phyloP scores from a whole-genome alignment of 2,329 filamentous ascomycete species.

The Acrodontium crateriforme region DNA sequence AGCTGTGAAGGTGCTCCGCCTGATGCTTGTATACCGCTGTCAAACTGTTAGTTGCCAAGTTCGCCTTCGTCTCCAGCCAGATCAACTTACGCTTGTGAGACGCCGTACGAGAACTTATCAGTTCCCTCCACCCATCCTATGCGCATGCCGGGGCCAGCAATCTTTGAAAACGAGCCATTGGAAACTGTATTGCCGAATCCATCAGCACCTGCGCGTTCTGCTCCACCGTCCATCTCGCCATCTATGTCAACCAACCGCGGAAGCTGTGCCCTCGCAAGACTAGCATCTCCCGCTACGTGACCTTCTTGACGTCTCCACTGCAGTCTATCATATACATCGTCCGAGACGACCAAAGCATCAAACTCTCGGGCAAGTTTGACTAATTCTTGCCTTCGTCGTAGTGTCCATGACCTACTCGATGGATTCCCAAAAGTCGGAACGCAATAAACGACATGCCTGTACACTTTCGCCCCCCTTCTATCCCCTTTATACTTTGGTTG shows the following conservation, averaged over 20 bases:
- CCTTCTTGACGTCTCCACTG: slow-evolving; percentile 44
- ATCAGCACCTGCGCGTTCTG: slow-evolving; percentile 33
- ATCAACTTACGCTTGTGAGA: slow-evolving; percentile 42
- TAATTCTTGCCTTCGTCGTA: slow-evolving; percentile 51
- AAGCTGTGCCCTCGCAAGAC: slow-evolving; percentile 30
- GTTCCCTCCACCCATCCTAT: slow-evolving; percentile 81
- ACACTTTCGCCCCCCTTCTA: slow-evolving; percentile 56
- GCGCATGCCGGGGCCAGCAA: slow-evolving; percentile 64
- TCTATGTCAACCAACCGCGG: slow-evolving; percentile 73
- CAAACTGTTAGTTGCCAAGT: too few species aligned
- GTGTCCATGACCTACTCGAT: slow-evolving; percentile 66
- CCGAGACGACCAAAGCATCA: slow-evolving; percentile 70
- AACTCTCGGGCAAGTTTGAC: slow-evolving; percentile 63
- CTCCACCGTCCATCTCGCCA: slow-evolving; percentile 45
- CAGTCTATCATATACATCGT: slow-evolving; percentile 91
- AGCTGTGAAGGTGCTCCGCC: slow-evolving; percentile 48
- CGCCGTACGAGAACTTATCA: slow-evolving; percentile 43
- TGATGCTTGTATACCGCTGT: slow-evolving; percentile 42
- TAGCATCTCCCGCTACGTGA: background rate
- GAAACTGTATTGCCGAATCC: slow-evolving; percentile 68
- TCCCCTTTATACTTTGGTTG: slow-evolving; percentile 35
- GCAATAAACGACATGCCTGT: slow-evolving; percentile 68
- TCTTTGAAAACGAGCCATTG: slow-evolving; percentile 85
- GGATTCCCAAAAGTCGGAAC: slow-evolving; percentile 87
- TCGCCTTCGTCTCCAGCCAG: background rate